Evolutionary conservation across 371 early-diverging fungal genomes (phyloP).

Genomic region (Mortierella sp.): DNA sequence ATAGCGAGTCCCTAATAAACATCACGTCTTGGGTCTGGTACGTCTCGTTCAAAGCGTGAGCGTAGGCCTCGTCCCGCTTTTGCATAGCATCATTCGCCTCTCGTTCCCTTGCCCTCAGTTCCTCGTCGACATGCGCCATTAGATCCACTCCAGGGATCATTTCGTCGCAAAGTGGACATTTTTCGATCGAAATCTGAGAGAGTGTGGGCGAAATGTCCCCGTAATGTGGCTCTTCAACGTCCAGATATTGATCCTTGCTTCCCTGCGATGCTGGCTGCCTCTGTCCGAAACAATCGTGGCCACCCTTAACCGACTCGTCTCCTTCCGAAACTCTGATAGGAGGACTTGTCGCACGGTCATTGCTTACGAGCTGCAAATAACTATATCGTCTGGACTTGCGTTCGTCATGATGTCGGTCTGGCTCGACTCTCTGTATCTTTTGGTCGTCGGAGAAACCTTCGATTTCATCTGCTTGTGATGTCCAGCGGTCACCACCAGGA

Average conservation of each 20-base stretch:
- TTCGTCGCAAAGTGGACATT: constrained; percentile 29
- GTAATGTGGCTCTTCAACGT: background rate
- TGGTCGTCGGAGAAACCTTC: constrained; percentile 40
- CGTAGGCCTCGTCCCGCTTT: constrained; percentile 58
- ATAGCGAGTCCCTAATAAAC: background rate
- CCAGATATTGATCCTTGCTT: background rate
- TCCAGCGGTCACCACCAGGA: background rate
- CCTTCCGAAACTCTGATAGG: background rate
- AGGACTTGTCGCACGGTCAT: background rate
- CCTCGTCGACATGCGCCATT: constrained; percentile 37
- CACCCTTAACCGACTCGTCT: background rate
- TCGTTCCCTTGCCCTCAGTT: constrained; percentile 41
- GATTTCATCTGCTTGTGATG: constrained; percentile 31
- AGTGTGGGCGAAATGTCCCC: constrained; percentile 18
- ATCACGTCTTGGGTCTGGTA: constrained; percentile 24
- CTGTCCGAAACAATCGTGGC: background rate
- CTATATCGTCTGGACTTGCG: constrained; percentile 22
- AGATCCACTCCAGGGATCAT: constrained; percentile 29
- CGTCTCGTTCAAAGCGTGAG: constrained; percentile 14
- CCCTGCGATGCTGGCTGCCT: background rate
- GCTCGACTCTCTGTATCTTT: constrained; percentile 6
- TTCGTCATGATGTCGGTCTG: background rate
- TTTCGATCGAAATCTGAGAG: constrained; percentile 8
- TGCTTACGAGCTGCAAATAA: constrained; percentile 11
- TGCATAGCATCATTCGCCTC: constrained; percentile 61